Evolutionary conservation across 2,329 filamentous ascomycete genomes (phyloP), one percentile per base, ranked within the genome.

Genomic region (Chrysoporthe cubensis): DNA sequence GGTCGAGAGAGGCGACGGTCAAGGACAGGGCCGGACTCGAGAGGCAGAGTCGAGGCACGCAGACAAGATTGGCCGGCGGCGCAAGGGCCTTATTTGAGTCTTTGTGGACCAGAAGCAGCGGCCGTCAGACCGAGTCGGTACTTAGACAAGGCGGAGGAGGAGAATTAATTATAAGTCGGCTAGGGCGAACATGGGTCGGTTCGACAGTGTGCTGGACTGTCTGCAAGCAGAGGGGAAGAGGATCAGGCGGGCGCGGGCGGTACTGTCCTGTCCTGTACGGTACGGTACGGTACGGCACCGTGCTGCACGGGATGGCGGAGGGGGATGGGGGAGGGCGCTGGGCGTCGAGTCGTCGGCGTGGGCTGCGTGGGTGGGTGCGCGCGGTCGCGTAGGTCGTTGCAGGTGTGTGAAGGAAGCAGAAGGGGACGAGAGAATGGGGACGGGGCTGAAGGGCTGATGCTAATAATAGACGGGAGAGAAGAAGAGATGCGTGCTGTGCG

Each of bases 391-490:
- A 40, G 26, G 50, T 59, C 37, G 50, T 34, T 56, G 66, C 61
- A 50, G 50, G 34, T 21, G 66, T n/a, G 48, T 58, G 57, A 37
- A 59, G 65, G 65, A 58, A 62, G 60, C 34, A 34, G 58, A 64
- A 42, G 54, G 37, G 50, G 52, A 42, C 26, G 26, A 73, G 75
- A 79, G 77, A 76, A 78, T 75, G 76, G 74, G 75, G 74, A 79
- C 82, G 82, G 81, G 82, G 82, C 80, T 83, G 81, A 80, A 83
- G 78, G 79, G 57, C 77, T 80, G 81, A 75, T 84, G 79, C 82
- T 83, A 84, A 83, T 82, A 81, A 83, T 84, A 84, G 82, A 81
- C 72, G 74, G 77, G 80, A 65, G 63, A 65, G 63, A 48, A 58
- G 46, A 65, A 48, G 34, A 42, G n/a, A 32, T 6, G 44, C 81